Conservation (phyloP, 495 filamentous ascomycete species). For the Neurospora cerealis region DNA sequence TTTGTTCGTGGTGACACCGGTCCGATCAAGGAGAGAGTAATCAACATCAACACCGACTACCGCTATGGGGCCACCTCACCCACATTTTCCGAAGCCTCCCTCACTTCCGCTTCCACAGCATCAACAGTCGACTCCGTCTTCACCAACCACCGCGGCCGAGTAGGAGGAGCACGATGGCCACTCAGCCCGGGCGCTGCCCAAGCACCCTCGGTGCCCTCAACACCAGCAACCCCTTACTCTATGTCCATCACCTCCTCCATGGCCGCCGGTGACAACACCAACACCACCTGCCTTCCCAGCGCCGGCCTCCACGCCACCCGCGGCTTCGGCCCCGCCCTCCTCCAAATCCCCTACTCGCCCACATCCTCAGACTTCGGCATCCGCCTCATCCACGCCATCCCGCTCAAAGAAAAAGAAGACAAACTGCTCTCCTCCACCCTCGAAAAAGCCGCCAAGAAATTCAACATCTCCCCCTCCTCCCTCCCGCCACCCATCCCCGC, state of each 20-base stretch:
- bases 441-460: constrained; percentile 34
- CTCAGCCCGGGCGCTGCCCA: constrained; percentile 7
- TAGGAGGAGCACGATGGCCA: constrained; percentile 9
- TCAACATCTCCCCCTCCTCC: constrained; percentile 16
- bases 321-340: constrained; percentile 6
- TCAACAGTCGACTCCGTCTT: constrained; percentile 13
- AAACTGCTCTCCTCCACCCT: constrained; percentile 29
- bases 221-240: constrained; percentile 30
- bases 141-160: constrained; percentile 3
- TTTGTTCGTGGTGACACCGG: constrained; percentile 27
- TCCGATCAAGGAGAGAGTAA: constrained; percentile 17
- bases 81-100: constrained; percentile 20
- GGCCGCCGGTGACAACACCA: constrained; percentile 3
- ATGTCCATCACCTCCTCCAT: constrained; percentile 24
- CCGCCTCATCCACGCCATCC: constrained; percentile 24
- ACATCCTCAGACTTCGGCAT: constrained; percentile 23
- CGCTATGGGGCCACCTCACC: constrained; percentile 18
- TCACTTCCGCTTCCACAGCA: constrained; percentile 12
- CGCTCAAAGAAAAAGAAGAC: constrained; percentile 25
- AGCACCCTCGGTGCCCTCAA: constrained; percentile 28
- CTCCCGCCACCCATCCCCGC: constrained; percentile 26
- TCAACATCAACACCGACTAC: constrained; percentile 15
- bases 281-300: constrained; percentile 4
- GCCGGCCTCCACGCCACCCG: constrained; percentile 30
- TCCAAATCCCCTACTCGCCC: neutral